Conservation (phyloP, 495 filamentous ascomycete genomes). For the Trichoderma asperelloides region DNA sequence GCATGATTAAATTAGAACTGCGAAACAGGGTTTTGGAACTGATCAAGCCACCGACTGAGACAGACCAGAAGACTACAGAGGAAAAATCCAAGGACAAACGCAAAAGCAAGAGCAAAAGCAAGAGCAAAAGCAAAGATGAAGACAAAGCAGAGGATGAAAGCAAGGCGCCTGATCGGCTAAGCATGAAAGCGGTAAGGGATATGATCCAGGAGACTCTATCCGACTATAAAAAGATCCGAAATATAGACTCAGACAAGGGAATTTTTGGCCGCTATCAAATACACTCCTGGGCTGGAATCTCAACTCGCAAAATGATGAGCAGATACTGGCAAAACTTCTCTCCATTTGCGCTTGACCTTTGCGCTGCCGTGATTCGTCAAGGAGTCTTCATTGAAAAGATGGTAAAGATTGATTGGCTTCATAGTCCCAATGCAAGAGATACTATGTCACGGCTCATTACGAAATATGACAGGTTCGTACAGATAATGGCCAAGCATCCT, state of each 20-base stretch:
- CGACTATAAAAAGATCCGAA: constrained; percentile 18
- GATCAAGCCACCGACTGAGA: not conserved
- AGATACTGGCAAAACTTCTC: constrained; percentile 59
- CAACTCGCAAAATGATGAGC: constrained; percentile 51
- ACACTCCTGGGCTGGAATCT: constrained; percentile 4
- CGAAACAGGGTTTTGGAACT: constrained; percentile 19
- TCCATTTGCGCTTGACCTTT: constrained; percentile 53
- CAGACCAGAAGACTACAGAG: not conserved
- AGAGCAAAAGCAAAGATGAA: not conserved
- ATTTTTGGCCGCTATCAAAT: not conserved
- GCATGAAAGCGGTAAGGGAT: constrained; percentile 20
- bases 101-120: not conserved
- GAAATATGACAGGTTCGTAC: constrained; percentile 25
- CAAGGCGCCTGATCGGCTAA: not conserved
- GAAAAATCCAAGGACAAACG: not conserved
- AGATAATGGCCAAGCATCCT: constrained; percentile 29
- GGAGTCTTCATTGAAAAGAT: constrained; percentile 56
- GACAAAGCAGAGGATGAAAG: not conserved
- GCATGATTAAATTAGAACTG: constrained; percentile 27
- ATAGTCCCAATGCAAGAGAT: constrained; percentile 8
- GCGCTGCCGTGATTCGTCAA: constrained; percentile 21
- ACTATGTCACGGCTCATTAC: not conserved
- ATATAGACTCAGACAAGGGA: not conserved
- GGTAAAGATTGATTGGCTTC: constrained; percentile 30
- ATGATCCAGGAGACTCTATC: constrained; percentile 14